A percentile compares a stretch with the other conserved stretches of the same genome.
These are phyloP conservation scores for Firmiana major DNA, from an alignment of 345 rosid genomes.

Conservation along the genomic window DNA sequence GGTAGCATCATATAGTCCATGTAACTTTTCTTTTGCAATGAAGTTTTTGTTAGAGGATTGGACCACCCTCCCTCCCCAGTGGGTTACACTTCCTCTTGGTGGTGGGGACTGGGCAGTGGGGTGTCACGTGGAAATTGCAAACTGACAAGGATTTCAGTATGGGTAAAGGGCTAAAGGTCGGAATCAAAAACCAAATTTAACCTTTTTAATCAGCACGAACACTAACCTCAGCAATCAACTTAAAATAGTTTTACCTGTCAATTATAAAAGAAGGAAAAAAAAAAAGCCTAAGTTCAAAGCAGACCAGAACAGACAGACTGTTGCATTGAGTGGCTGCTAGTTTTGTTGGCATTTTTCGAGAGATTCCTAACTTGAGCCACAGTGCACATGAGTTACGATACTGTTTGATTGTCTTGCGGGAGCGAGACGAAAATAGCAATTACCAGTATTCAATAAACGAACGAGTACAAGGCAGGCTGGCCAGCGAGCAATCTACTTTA, in stretches of 20 bases:
- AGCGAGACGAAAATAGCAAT: background rate
- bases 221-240: background rate
- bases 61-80: background rate
- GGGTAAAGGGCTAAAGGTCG: background rate
- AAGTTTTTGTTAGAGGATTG: background rate
- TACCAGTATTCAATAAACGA: background rate
- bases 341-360: background rate
- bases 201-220: background rate
- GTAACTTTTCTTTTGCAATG: background rate
- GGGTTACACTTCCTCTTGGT: background rate
- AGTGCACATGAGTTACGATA: background rate
- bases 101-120: background rate
- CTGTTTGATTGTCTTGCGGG: background rate
- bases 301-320: background rate
- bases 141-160: background rate
- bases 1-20: background rate
- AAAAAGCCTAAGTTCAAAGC: background rate
- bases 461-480: background rate
- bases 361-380: background rate
- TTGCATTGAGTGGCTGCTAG: background rate
- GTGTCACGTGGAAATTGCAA: too few relatives aligned
- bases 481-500: too few relatives aligned
- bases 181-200: background rate
- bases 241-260: background rate
- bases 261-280: background rate